phyloP scores from a whole-genome alignment of 148 eudicot species.

The Mesembryanthemum crystallinum region DNA sequence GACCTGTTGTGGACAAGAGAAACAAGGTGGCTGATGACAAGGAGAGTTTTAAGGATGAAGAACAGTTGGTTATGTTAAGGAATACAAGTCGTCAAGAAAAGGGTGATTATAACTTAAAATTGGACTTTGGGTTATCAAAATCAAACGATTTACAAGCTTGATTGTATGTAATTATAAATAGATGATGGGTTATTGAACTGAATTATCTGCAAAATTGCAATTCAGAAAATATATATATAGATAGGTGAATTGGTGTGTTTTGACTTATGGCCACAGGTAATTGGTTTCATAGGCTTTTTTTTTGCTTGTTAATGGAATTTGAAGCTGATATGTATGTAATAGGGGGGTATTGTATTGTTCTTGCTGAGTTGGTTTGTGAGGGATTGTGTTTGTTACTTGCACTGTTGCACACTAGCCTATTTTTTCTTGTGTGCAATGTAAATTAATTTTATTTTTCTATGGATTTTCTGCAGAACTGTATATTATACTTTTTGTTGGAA shows the following conservation, averaged over 20 bases:
- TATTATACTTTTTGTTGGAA: too few species aligned
- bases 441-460: background rate
- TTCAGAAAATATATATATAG: constrained; percentile 16
- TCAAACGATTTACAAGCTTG: constrained; percentile 10
- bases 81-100: constrained; percentile 25
- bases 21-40: constrained; percentile 25
- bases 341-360: background rate
- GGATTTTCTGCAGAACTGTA: too few species aligned
- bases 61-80: constrained; percentile 29
- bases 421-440: background rate
- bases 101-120: constrained; percentile 24
- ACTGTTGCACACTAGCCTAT: background rate
- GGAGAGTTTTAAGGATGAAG: constrained; percentile 23
- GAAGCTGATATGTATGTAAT: constrained; percentile 23
- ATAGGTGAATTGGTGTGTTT: constrained; percentile 26
- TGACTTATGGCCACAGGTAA: constrained; percentile 5
- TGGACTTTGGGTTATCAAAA: constrained; percentile 20
- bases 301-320: constrained; percentile 25
- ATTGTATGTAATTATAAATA: constrained; percentile 5
- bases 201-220: background rate
- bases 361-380: background rate
- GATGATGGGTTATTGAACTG: constrained; percentile 5
- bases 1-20: constrained; percentile 49
- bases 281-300: background rate
- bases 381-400: background rate